Evolutionary conservation across 139 green algal genomes (phyloP), one percentile per base, ranked within the genome.

Genomic region (Chlamydomonas applanata): DNA sequence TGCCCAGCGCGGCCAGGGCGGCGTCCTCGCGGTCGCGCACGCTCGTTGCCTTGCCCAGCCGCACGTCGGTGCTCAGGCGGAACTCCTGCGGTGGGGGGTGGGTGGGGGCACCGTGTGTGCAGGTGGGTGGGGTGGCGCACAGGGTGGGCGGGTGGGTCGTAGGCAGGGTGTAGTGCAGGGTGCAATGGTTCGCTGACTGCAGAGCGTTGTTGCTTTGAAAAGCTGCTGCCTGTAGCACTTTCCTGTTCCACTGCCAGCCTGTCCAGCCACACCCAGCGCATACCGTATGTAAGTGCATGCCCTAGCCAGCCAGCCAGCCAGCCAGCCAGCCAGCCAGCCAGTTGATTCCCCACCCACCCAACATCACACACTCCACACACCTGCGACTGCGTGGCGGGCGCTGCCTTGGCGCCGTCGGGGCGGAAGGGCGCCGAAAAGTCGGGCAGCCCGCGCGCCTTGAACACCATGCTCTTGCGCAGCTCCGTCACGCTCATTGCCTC

Each of bases 391-490:
- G 75, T 80, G n/a, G 72, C 35, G 19, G 66, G 57, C 7, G 35
- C 34, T 17, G 67, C 33, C 45, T 71, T 56, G 29, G 75, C 30
- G 5, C 45, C 53, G 45, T 80, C 68, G 20, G 61, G 52, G 2
- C 59, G 67, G 75, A 80, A 80, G 30, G 75, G 75, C 44, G 75
- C 30, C 32, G 56, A 72, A 56, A 82, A 82, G 59, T 77, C 56
- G n/a, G 77, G 77, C 71, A 82, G 62, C 22, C 1, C 20, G 4
- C 71, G 63, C 2, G 77, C 77, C 71, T 82, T 82, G 71, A 82
- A 82, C 54, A 60, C 65, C 0, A 82, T 54, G 35, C 44, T 72
- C 71, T 82, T 82, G 77, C 77, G 77, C 52, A 72, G 60, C 24
- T 82, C 65, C 4, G 71, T 56, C 14, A 78, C 65, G 44, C 29